Conservation (phyloP, 2,329 filamentous ascomycete genomes). For the Podosphaera xanthii region DNA sequence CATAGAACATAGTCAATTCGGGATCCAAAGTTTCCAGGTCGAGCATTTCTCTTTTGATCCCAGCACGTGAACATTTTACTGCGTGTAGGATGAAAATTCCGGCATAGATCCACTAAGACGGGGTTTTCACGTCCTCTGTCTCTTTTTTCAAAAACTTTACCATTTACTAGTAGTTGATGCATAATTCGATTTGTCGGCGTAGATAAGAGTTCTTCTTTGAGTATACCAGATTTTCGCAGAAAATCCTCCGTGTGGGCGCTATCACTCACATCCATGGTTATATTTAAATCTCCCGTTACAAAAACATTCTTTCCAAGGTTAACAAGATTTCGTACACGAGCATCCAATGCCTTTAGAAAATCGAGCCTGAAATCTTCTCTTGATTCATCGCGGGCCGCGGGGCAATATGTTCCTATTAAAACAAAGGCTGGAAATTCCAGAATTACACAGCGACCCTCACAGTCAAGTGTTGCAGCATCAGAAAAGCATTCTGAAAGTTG, state of each 20-base stretch:
- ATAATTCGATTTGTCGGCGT: constrained; percentile 53
- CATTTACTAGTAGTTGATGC: constrained; percentile 63
- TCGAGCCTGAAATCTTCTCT: constrained; percentile 62
- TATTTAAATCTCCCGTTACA: constrained; percentile 74
- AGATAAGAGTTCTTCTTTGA: constrained; percentile 48
- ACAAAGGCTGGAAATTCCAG: constrained; percentile 92
- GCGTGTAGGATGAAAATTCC: constrained; percentile 57
- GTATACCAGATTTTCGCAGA: constrained; percentile 45
- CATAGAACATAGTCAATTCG: constrained; percentile 89
- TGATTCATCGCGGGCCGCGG: constrained; percentile 66
- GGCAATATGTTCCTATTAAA: constrained; percentile 76
- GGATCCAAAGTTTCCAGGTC: constrained; percentile 82
- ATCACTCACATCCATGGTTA: constrained; percentile 40
- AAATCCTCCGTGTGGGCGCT: constrained; percentile 50
- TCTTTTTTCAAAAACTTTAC: constrained; percentile 39
- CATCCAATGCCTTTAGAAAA: constrained; percentile 62
- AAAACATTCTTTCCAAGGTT: constrained; percentile 66
- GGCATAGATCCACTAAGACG: constrained; percentile 63
- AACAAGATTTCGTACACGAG: constrained; percentile 62
- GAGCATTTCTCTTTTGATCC: constrained; percentile 85
- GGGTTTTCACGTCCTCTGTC: constrained; percentile 48
- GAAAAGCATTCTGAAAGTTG: constrained; percentile 41
- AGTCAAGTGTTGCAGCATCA: constrained; percentile 56
- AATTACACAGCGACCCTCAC: constrained; percentile 75
- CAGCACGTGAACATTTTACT: constrained; percentile 92